Percentiles rank a stretch among this genome's conserved stretches.
Evolutionary conservation across 371 early-diverging fungal species (phyloP).

Genomic region (Thermomucor indicae-seudaticae): DNA sequence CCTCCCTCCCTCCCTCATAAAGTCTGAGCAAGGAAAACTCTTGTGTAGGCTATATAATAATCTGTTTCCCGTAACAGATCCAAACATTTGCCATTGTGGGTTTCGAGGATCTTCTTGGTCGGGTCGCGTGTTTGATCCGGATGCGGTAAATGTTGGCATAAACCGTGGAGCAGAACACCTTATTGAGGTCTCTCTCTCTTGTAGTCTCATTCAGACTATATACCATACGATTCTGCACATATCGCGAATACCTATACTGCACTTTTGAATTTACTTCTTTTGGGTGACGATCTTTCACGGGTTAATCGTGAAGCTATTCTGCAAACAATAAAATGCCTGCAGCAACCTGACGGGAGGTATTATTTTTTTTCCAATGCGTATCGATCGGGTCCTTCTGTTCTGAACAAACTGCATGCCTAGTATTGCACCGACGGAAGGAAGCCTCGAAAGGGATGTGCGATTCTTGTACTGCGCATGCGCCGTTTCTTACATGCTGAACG

Average conservation of each 20-base stretch:
- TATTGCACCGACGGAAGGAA: constrained; percentile 62
- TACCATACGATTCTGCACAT: constrained; percentile 63
- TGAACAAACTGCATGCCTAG: constrained; percentile 27
- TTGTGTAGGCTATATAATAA: no score
- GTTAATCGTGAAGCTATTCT: constrained; percentile 74
- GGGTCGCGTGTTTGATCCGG: constrained; percentile 51
- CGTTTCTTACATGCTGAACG: constrained; percentile 77
- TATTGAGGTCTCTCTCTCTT: not conserved
- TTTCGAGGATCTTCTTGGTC: constrained; percentile 69
- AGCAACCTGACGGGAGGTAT: constrained; percentile 78
- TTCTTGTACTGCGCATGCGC: constrained; percentile 91
- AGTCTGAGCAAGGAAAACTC: not conserved
- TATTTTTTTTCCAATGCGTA: no score
- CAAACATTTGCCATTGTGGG: constrained; percentile 48
- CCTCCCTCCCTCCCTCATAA: not conserved
- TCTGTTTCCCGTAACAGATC: no score
- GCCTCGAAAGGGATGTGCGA: constrained; percentile 81
- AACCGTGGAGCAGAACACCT: not conserved
- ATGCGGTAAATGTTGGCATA: constrained; percentile 29
- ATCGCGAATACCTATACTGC: constrained; percentile 94
- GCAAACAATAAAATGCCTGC: constrained; percentile 53
- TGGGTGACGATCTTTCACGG: constrained; percentile 87
- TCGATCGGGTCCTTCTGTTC: not conserved
- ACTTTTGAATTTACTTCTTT: constrained; percentile 65
- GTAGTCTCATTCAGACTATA: constrained; percentile 24